Conservation (phyloP, 83 land plant genomes). For the Thuja plicata region DNA sequence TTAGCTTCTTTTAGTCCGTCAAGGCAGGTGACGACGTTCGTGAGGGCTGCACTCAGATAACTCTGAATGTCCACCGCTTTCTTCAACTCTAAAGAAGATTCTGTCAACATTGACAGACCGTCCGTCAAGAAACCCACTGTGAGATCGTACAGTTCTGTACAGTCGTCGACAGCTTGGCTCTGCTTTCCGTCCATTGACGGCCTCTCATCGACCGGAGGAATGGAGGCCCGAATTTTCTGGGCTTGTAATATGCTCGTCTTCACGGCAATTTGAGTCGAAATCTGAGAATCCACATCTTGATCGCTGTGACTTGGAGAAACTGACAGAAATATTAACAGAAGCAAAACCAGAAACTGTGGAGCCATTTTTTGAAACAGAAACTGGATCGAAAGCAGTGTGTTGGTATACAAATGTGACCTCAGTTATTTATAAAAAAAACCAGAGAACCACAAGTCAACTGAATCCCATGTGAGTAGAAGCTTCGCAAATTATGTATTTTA, state of each 20-base stretch:
- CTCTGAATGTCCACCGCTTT: too few relatives aligned
- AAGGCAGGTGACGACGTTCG: constrained; percentile 47
- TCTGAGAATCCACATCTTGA: background rate
- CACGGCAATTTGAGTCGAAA: background rate
- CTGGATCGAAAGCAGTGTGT: too few relatives aligned
- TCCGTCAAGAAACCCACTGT: constrained; percentile 26
- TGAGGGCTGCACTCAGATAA: constrained; percentile 27
- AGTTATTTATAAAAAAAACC: too few relatives aligned
- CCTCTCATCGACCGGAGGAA: background rate
- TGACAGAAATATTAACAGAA: background rate
- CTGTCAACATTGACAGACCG: background rate
- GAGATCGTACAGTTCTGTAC: constrained; percentile 28
- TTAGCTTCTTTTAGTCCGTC: constrained; percentile 32
- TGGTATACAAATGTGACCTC: too few relatives aligned
- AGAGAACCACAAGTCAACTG: too few relatives aligned
- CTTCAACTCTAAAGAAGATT: too few relatives aligned
- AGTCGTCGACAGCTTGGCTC: constrained; percentile 34
- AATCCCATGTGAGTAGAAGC: too few relatives aligned
- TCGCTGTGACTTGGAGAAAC: background rate
- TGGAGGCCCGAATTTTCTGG: background rate
- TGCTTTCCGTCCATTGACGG: too few relatives aligned
- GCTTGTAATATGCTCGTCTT: background rate
- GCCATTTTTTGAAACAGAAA: background rate
- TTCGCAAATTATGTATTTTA: too few relatives aligned
- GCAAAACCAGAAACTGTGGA: background rate